These are phyloP conservation scores for Backusella luteola DNA, from an alignment of 192 early-diverging fungal species.

Conservation along the genomic window DNA sequence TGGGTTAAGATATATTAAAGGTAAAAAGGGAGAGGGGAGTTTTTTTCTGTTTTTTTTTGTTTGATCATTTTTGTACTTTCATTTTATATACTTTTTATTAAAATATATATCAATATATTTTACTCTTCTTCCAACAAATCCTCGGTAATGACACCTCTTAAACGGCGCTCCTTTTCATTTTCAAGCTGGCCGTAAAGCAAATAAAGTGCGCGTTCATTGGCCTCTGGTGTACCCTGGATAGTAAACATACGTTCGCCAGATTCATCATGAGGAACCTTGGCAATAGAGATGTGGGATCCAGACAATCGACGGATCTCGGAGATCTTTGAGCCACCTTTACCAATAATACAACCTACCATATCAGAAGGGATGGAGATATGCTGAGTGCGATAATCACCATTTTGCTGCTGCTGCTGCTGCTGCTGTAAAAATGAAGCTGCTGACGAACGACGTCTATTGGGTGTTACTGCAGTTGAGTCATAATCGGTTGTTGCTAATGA, in stretches of 20 bases:
- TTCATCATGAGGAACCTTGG: conserved; percentile 76
- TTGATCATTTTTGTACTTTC: too few species aligned
- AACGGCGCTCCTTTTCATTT: conserved; percentile 79
- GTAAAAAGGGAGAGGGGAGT: too few species aligned
- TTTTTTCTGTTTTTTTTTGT: too few species aligned
- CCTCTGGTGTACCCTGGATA: conserved; percentile 83
- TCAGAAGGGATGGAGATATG: conserved; percentile 92
- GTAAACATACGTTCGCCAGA: conserved; percentile 88
- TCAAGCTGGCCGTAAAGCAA: conserved; percentile 90
- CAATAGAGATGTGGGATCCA: conserved; percentile 88
- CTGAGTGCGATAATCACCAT: conserved; percentile 60
- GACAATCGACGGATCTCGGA: conserved; percentile 79
- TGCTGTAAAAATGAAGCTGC: neutral
- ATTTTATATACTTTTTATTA: neutral
- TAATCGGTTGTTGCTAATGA: conserved; percentile 32
- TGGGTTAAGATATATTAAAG: too few species aligned
- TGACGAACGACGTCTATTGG: conserved; percentile 17
- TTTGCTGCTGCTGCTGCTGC: neutral
- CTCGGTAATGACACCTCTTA: conserved; percentile 41
- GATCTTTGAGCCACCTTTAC: conserved; percentile 84
- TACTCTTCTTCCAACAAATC: conserved; percentile 28
- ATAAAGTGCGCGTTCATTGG: conserved; percentile 88
- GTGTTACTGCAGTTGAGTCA: neutral
- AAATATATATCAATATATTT: neutral
- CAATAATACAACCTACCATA: conserved; percentile 98